phyloP scores from a whole-genome alignment of 2,329 filamentous ascomycete genomes.

The Botrytis fabae region DNA sequence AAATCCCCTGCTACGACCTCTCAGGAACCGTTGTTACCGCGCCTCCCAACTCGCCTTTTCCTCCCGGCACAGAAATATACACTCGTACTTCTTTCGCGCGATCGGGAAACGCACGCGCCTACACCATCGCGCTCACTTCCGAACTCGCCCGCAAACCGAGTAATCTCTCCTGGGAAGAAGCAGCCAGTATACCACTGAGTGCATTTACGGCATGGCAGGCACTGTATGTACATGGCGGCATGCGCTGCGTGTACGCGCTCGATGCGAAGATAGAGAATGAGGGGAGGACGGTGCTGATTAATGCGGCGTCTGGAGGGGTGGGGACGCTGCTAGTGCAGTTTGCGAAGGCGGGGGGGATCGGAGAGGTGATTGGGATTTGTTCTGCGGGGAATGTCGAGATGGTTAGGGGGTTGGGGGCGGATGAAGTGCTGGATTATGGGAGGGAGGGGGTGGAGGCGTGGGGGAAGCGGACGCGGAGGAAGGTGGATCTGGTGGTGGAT shows the following conservation, averaged over 20 bases:
- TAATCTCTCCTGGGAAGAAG: slow-evolving; percentile 9
- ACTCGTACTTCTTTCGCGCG: not conserved
- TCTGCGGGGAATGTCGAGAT: not conserved
- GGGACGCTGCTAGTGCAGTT: slow-evolving; percentile 3
- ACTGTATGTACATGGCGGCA: slow-evolving; percentile 3
- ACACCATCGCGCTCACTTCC: not conserved
- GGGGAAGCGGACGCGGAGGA: not conserved
- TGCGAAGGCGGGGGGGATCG: slow-evolving; percentile 3
- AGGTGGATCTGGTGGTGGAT: slow-evolving; percentile 19
- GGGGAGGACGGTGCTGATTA: not conserved
- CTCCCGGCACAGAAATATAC: not conserved
- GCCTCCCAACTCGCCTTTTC: not conserved
- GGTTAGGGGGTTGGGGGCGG: not conserved
- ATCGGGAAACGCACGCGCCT: slow-evolving; percentile 13
- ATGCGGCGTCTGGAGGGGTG: slow-evolving; percentile 13
- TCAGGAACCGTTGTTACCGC: not conserved
- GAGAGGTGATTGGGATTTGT: slow-evolving; percentile 6
- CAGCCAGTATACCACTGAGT: slow-evolving; percentile 8
- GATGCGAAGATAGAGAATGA: not conserved
- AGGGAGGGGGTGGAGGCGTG: not conserved
- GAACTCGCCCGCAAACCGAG: not conserved
- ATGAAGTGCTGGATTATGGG: slow-evolving; percentile 13
- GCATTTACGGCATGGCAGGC: slow-evolving; percentile 22
- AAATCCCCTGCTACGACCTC: slow-evolving; percentile 17
- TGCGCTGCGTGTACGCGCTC: not conserved